Percentiles rank a stretch among this genome's conserved stretches.
Conservation (phyloP, 148 eudicot genomes). For the Chenopodium berlandieri region DNA sequence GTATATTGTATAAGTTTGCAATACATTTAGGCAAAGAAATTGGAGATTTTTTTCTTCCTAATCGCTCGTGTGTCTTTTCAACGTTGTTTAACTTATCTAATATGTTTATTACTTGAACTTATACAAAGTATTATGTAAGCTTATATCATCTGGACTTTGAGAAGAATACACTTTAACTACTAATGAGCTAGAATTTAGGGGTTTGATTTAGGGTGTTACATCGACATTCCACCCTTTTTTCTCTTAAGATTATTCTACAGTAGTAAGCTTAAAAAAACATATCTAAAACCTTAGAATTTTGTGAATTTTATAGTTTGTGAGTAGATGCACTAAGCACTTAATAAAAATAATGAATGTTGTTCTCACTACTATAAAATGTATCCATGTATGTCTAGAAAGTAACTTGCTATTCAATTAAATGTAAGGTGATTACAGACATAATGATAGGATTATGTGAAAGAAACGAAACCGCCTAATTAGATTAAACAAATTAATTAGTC, state of each 20-base stretch:
- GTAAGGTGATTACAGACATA: background rate
- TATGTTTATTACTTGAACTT: too few relatives aligned
- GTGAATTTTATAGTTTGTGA: slow-evolving; percentile 7
- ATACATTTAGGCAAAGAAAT: too few relatives aligned
- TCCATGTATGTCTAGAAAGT: background rate
- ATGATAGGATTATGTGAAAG: background rate
- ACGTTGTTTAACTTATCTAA: too few relatives aligned
- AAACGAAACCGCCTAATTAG: background rate
- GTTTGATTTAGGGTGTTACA: background rate
- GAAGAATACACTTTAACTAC: too few relatives aligned
- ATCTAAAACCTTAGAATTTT: background rate
- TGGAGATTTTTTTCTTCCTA: too few relatives aligned
- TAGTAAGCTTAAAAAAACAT: too few relatives aligned
- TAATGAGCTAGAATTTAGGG: too few relatives aligned
- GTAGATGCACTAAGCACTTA: slow-evolving; percentile 1
- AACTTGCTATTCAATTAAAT: background rate
- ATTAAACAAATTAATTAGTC: background rate
- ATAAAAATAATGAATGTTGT: background rate
- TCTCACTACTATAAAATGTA: background rate
- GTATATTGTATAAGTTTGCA: too few relatives aligned
- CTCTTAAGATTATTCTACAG: too few relatives aligned
- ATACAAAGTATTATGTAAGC: too few relatives aligned
- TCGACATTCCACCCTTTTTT: background rate
- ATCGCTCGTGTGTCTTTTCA: too few relatives aligned
- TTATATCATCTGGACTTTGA: too few relatives aligned